phyloP scores from a whole-genome alignment of 2,329 filamentous ascomycete species.

The Cryoendolithus antarcticus region DNA sequence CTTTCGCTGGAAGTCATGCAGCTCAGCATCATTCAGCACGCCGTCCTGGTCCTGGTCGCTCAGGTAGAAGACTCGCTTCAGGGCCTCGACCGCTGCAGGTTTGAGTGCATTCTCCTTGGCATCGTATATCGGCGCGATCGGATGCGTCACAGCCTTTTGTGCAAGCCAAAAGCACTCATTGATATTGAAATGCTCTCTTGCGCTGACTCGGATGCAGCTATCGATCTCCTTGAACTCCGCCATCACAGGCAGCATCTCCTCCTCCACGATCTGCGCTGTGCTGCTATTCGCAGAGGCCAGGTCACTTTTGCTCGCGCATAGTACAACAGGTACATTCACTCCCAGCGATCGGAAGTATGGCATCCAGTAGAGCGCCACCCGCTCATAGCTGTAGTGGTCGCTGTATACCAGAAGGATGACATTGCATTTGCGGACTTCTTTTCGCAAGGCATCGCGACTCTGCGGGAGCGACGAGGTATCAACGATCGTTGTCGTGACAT shows the following conservation, averaged over 20 bases:
- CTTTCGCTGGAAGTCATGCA: conserved; percentile 78
- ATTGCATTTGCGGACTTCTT: conserved; percentile 92
- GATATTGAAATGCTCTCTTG: conserved; percentile 82
- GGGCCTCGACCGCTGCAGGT: conserved; percentile 71
- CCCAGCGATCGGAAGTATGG: conserved; percentile 93
- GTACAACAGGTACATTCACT: conserved; percentile 91
- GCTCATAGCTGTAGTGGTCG: conserved; percentile 97
- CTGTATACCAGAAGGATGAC: conserved; percentile 95
- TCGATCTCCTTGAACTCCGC: conserved; percentile 98
- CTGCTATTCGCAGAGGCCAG: conserved; percentile 52
- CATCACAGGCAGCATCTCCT: conserved; percentile 98
- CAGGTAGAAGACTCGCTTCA: conserved; percentile 86
- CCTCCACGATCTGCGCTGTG: conserved; percentile 76
- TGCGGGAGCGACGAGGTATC: conserved; percentile 93
- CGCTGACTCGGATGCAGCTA: conserved; percentile 89
- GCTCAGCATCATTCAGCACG: conserved; percentile 77
- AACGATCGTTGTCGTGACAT: conserved; percentile 94
- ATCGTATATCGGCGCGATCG: conserved; percentile 91
- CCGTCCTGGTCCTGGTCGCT: conserved; percentile 96
- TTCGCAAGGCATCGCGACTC: conserved; percentile 77
- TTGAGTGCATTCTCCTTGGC: conserved; percentile 83
- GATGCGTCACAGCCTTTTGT: conserved; percentile 94
- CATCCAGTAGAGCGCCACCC: conserved; percentile 96
- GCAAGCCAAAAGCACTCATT: conserved; percentile 94
- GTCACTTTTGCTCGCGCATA: conserved; percentile 97